These are phyloP conservation scores for Corchorus capsularis DNA, from an alignment of 345 rosid species.

Conservation along the genomic window DNA sequence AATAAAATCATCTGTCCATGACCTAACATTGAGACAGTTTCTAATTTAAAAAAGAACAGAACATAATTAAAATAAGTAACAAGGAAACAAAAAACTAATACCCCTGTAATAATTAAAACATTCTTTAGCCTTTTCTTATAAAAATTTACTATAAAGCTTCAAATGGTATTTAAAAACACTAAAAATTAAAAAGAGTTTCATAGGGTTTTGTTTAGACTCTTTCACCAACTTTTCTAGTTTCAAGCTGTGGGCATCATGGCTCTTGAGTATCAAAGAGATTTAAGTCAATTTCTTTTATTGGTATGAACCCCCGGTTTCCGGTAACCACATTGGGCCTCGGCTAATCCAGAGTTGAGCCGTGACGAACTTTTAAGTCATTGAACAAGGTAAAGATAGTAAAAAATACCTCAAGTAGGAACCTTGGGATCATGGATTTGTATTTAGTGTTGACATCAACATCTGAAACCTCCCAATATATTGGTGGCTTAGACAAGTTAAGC, in stretches of 20 bases:
- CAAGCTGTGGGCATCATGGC: neutral
- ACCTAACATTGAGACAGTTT: neutral
- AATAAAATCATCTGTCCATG: neutral
- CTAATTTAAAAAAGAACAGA: neutral
- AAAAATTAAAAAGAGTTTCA: neutral
- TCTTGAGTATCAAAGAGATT: neutral
- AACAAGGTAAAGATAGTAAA: neutral
- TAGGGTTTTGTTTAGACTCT: neutral
- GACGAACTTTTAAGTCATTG: too few relatives aligned
- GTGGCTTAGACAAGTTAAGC: constrained; percentile 30
- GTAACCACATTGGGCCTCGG: too few relatives aligned
- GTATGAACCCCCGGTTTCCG: too few relatives aligned
- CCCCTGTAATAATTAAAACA: neutral
- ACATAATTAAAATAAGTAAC: neutral
- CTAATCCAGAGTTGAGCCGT: too few relatives aligned
- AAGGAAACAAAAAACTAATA: neutral
- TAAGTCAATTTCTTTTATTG: too few relatives aligned
- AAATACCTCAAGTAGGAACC: constrained; percentile 78
- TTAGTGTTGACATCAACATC: constrained; percentile 65
- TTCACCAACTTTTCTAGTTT: neutral
- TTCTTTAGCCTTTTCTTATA: neutral
- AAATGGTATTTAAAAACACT: neutral
- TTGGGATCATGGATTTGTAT: constrained; percentile 70
- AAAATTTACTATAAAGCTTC: neutral
- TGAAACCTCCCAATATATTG: constrained; percentile 69